A percentile compares a stretch with the other conserved stretches of the same genome.
These are phyloP conservation scores for Cordyceps farinosa DNA, from an alignment of 2,329 filamentous ascomycete genomes.

Conservation along the genomic window DNA sequence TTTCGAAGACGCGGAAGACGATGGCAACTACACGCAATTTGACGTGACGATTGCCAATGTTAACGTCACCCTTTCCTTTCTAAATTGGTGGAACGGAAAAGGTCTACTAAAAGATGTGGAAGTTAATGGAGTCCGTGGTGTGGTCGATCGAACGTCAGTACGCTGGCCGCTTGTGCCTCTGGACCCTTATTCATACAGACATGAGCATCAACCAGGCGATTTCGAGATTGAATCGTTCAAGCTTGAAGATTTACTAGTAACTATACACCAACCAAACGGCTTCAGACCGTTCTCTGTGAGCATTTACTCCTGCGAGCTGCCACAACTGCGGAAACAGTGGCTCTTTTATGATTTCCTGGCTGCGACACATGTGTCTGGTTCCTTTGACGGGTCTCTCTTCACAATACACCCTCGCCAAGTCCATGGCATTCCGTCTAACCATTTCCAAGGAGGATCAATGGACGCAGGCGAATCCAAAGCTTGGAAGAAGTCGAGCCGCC, in stretches of 20 bases:
- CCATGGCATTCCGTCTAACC: constrained; percentile 68
- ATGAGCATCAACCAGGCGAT: constrained; percentile 84
- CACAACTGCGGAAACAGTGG: constrained; percentile 91
- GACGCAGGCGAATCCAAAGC: constrained; percentile 62
- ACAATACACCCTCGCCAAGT: constrained; percentile 93
- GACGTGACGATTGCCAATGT: constrained; percentile 93
- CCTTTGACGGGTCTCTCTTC: constrained; percentile 92
- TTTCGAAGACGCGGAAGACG: constrained; percentile 65
- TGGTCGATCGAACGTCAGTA: constrained; percentile 85
- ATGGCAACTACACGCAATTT: constrained; percentile 97
- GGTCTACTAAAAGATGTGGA: constrained; percentile 88
- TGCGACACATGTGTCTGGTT: constrained; percentile 93
- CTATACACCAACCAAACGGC: constrained; percentile 80
- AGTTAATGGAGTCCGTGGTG: constrained; percentile 86
- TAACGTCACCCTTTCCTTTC: constrained; percentile 92
- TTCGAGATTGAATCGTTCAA: constrained; percentile 98
- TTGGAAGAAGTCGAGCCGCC: constrained; percentile 94
- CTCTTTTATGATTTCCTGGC: constrained; percentile 96
- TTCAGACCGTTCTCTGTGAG: constrained; percentile 96
- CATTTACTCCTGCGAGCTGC: constrained; percentile 93
- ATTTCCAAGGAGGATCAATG: constrained; percentile 49
- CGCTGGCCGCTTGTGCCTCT: constrained; percentile 59
- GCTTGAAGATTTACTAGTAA: constrained; percentile 87
- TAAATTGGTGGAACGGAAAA: constrained; percentile 99
- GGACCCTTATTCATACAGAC: constrained; percentile 83